Evolutionary conservation across 192 early-diverging fungal species (phyloP), one percentile per base, ranked within the genome.

Genomic region (Rhizoclosmatium globosum): DNA sequence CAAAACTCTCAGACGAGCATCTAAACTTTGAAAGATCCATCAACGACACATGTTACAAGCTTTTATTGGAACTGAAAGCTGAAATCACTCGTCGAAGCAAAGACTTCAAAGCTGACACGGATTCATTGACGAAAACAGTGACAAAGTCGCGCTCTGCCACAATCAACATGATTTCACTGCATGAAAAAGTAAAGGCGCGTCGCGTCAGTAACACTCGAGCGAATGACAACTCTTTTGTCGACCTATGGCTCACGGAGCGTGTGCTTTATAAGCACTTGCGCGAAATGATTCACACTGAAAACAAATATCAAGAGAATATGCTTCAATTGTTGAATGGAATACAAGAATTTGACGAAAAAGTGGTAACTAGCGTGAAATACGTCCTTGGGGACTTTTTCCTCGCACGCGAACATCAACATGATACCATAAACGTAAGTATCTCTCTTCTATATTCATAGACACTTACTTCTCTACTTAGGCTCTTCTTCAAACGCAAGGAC

Each of bases 231-330:
- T 21, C 23, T 2, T 75, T 75, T 50, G 62, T 79, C 21, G 83
- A 84, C 66, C 83, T 83, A 42, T 84, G 83, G 83, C 41, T 84
- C n/a, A 79, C 61, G 6, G 83, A 84, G 44, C 71, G 83, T 2
- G 71, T 84, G 11, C 70, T 84, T 2, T 43, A 84, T 56, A 71
- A 76, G 45, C 81, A 84, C 19, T 44, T 84, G 21, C 21, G 64
- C 23, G n/a, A 9, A 31, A 84, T 84, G 83, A 41, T 84, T 47
- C 67, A 79, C 13, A 38, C 45, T 21, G 83, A 84, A 65, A 84
- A 84, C 72, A 15, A 76, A 15, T 84, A 41, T 67, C 81, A 84
- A 81, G 42, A 61, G 4, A 9, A 68, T 43, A 80, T 84, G 76
- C 56, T 42, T 15, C n/a, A 56, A 31, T 2, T 85, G 21, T 74